Percentiles rank a stretch among this genome's conserved stretches.
Evolutionary conservation across 2,329 filamentous ascomycete genomes (phyloP).

Genomic region (Cladosporium sp.): DNA sequence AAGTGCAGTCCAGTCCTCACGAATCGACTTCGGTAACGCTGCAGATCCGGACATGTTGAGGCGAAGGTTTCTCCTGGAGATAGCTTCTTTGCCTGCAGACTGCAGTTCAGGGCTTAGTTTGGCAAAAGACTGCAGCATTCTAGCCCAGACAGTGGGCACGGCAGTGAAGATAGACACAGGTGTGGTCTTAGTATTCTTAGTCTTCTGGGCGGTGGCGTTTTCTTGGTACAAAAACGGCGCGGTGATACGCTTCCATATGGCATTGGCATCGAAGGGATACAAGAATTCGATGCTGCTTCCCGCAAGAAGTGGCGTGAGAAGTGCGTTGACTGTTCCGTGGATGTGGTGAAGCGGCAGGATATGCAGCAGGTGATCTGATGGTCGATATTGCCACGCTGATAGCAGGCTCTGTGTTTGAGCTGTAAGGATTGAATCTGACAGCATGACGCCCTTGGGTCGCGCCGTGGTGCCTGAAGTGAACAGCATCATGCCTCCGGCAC

Average conservation of each 20-base stretch:
- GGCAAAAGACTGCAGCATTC: conserved; percentile 69
- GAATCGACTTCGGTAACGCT: conserved; percentile 83
- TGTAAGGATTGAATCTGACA: conserved; percentile 73
- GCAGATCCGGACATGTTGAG: conserved; percentile 93
- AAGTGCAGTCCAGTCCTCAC: conserved; percentile 77
- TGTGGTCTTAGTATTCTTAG: conserved; percentile 43
- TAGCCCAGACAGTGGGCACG: conserved; percentile 91
- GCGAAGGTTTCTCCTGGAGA: conserved; percentile 72
- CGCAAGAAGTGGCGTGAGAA: conserved; percentile 80
- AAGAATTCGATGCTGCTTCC: conserved; percentile 90
- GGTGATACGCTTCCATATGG: conserved; percentile 81
- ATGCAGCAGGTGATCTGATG: conserved; percentile 77
- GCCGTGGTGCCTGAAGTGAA: conserved; percentile 97
- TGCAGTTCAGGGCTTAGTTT: conserved; percentile 58
- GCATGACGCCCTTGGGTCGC: conserved; percentile 85
- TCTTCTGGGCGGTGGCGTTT: conserved; percentile 19
- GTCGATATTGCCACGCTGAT: conserved; percentile 80
- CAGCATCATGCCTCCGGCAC: conserved; percentile 85
- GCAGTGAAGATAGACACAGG: conserved; percentile 91
- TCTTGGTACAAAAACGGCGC: conserved; percentile 63
- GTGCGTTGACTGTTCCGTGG: conserved; percentile 89
- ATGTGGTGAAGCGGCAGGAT: conserved; percentile 94
- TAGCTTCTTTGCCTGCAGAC: conserved; percentile 62
- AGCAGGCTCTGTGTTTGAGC: conserved; percentile 78
- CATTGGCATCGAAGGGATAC: conserved; percentile 85